Evolutionary conservation across 352 stramenopile genomes (phyloP).

Genomic region (Pythium biforme): DNA sequence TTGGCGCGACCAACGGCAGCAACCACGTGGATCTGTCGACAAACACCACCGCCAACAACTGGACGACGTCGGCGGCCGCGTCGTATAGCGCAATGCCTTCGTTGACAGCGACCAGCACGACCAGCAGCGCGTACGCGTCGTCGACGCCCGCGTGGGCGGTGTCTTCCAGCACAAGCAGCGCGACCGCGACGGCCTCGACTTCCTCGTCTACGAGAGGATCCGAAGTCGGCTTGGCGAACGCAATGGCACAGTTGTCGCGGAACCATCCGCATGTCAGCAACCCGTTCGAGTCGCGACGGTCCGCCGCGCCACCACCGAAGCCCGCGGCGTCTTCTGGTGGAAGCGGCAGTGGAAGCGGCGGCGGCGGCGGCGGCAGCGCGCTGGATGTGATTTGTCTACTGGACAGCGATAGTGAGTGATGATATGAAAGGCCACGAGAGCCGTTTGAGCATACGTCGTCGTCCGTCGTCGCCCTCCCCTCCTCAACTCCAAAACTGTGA

Average conservation of each 20-base stretch:
- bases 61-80: neutral
- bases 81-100: constrained; percentile 8
- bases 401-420: constrained; percentile 78
- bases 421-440: constrained; percentile 3
- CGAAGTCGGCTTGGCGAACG: constrained; percentile 50
- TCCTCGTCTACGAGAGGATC: constrained; percentile 20
- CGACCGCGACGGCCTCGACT: neutral
- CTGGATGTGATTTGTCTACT: constrained; percentile 77
- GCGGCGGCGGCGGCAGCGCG: constrained; percentile 20
- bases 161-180: neutral
- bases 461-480: neutral
- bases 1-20: neutral
- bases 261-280: constrained; percentile 57
- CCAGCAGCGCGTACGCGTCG: neutral
- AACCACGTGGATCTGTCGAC: constrained; percentile 11
- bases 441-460: constrained; percentile 10
- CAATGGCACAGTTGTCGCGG: constrained; percentile 61
- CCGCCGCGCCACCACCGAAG: constrained; percentile 14
- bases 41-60: constrained; percentile 5
- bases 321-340: constrained; percentile 14
- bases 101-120: neutral
- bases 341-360: neutral
- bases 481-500: neutral
- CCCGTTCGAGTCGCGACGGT: constrained; percentile 42
- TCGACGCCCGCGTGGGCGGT: constrained; percentile 1